phyloP scores from a whole-genome alignment of 371 early-diverging fungal species.

The Mortierella sp. region DNA sequence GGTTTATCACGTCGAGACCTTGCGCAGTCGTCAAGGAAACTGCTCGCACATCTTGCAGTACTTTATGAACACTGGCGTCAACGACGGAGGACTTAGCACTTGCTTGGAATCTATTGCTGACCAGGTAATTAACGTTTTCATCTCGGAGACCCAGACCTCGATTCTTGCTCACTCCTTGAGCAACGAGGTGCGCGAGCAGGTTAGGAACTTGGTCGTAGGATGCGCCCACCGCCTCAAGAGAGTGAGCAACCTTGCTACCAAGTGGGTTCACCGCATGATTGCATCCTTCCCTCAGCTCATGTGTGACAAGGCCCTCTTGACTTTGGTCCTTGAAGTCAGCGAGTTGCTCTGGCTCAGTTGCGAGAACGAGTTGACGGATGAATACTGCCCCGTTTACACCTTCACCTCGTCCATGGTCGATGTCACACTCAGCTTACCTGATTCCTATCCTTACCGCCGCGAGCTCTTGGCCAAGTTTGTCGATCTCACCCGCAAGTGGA shows the following conservation, averaged over 20 bases:
- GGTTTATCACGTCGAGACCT: slow-evolving; percentile 87
- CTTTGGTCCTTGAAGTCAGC: slow-evolving; percentile 78
- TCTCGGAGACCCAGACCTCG: slow-evolving; percentile 66
- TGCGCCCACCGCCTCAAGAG: slow-evolving; percentile 78
- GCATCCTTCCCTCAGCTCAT: slow-evolving; percentile 80
- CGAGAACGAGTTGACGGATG: slow-evolving; percentile 84
- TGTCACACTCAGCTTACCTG: slow-evolving; percentile 81
- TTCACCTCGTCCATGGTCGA: slow-evolving; percentile 75
- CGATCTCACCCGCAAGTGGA: slow-evolving; percentile 78
- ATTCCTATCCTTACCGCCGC: slow-evolving; percentile 81
- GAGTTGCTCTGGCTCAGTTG: slow-evolving; percentile 87
- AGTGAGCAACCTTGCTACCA: slow-evolving; percentile 72
- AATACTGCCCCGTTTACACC: slow-evolving; percentile 82
- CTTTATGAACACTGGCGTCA: slow-evolving; percentile 87
- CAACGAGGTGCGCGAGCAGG: slow-evolving; percentile 63
- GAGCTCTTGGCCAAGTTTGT: slow-evolving; percentile 73
- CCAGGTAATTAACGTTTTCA: slow-evolving; percentile 65
- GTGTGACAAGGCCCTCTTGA: slow-evolving; percentile 74
- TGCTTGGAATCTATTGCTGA: slow-evolving; percentile 88
- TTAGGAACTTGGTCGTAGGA: slow-evolving; percentile 71
- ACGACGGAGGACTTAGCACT: slow-evolving; percentile 73
- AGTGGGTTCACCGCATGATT: slow-evolving; percentile 68
- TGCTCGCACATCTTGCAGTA: slow-evolving; percentile 82
- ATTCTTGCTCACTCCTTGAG: slow-evolving; percentile 64
- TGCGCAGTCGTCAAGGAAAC: slow-evolving; percentile 80